phyloP scores from a whole-genome alignment of 176 grass and related monocot species.

The Cenchrus purpureus region DNA sequence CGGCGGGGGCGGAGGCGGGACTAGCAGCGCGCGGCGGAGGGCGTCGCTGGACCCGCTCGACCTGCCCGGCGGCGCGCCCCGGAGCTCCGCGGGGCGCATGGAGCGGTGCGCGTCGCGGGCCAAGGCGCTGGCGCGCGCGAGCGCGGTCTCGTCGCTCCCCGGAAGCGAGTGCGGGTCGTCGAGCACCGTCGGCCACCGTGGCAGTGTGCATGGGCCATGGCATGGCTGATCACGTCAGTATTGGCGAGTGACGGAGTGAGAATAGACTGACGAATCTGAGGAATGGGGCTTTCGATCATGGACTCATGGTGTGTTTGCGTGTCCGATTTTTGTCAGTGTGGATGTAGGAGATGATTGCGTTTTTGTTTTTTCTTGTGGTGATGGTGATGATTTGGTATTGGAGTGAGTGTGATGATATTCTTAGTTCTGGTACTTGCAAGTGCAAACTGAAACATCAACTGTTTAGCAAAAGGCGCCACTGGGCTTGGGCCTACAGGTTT shows the following conservation, averaged over 20 bases:
- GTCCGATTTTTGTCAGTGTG: background rate
- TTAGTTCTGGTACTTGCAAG: background rate
- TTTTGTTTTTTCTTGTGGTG: background rate
- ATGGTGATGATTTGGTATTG: background rate
- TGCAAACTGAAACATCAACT: background rate
- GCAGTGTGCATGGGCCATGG: conserved; percentile 1
- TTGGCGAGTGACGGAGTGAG: background rate
- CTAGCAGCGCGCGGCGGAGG: conserved; percentile 34
- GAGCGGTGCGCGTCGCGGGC: conserved; percentile 56
- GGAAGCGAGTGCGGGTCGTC: conserved; percentile 69
- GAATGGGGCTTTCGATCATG: background rate
- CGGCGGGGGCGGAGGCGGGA: background rate
- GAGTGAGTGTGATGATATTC: background rate
- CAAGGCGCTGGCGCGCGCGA: background rate
- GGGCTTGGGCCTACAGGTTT: background rate
- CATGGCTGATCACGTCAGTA: background rate
- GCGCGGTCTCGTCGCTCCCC: conserved; percentile 33
- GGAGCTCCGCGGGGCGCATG: conserved; percentile 32
- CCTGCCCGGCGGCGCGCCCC: conserved; percentile 35
- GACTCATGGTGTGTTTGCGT: background rate
- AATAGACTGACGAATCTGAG: background rate
- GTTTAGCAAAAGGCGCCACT: background rate
- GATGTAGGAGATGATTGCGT: background rate
- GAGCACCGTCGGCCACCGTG: conserved; percentile 50
- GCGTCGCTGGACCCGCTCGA: conserved; percentile 63